A percentile compares a stretch with the other conserved stretches of the same genome.
phyloP scores from a whole-genome alignment of 306 rosid genomes.

The Myrica gale region DNA sequence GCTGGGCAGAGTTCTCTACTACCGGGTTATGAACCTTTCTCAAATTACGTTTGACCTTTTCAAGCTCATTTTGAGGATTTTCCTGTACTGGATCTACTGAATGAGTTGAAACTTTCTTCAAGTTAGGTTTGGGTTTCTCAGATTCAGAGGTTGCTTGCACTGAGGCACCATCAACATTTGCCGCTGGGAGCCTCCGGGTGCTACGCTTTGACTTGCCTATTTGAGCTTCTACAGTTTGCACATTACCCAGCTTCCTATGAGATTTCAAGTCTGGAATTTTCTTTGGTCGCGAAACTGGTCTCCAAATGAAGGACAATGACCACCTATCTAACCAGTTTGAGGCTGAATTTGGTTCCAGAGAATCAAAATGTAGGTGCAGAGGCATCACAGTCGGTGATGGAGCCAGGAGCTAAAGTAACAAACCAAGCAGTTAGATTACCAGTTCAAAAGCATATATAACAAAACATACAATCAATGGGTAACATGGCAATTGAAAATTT shows the following conservation, averaged over 20 bases:
- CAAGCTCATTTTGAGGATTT: conserved; percentile 88
- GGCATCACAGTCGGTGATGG: conserved; percentile 64
- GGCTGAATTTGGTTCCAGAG: conserved; percentile 79
- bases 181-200: conserved; percentile 56
- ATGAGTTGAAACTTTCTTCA: conserved; percentile 63
- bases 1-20: conserved; percentile 53
- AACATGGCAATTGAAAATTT: not conserved
- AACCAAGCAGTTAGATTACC: conserved; percentile 33
- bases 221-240: conserved; percentile 55
- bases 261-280: conserved; percentile 58
- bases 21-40: conserved; percentile 90
- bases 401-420: conserved; percentile 65
- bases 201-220: conserved; percentile 67
- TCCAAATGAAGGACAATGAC: conserved; percentile 80
- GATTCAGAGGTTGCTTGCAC: conserved; percentile 60
- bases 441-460: conserved; percentile 1
- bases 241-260: conserved; percentile 59
- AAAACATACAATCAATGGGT: not conserved
- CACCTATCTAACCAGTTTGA: conserved; percentile 83
- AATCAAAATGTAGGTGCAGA: conserved; percentile 62
- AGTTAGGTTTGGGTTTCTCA: conserved; percentile 78
- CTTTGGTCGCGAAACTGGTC: conserved; percentile 73
- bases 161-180: conserved; percentile 50
- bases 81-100: conserved; percentile 62
- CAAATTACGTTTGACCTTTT: conserved; percentile 87